Conservation (phyloP, 2,329 filamentous ascomycete genomes). For the Pseudogymnoascus sp. region DNA sequence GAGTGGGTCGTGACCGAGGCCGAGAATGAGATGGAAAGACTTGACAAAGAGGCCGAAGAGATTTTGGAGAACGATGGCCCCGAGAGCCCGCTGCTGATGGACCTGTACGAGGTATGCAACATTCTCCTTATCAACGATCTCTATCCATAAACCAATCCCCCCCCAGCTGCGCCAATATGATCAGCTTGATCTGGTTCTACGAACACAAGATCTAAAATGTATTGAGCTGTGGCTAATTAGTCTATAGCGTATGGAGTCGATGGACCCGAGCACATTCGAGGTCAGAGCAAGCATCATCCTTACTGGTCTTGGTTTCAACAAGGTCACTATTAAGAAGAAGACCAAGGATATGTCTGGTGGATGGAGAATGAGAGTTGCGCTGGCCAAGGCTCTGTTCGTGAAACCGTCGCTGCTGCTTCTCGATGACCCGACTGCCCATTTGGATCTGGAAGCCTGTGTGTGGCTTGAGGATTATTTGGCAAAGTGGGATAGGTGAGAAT, state of each 20-base stretch:
- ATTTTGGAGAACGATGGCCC: conserved; percentile 88
- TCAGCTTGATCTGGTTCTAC: conserved; percentile 21
- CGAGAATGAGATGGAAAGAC: conserved; percentile 80
- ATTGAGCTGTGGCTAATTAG: conserved; percentile 16
- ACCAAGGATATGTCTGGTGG: conserved; percentile 99
- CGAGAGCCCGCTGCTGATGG: conserved; percentile 81
- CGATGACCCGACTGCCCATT: conserved; percentile 96
- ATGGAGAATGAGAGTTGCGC: conserved; percentile 98
- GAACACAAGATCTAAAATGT: neutral
- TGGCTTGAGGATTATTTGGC: conserved; percentile 99
- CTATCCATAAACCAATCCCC: neutral
- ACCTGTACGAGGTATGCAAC: conserved; percentile 80
- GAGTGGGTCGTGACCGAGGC: conserved; percentile 97
- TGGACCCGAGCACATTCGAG: conserved; percentile 96
- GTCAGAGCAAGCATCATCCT: conserved; percentile 94
- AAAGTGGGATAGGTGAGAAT: conserved; percentile 69
- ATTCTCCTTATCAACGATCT: neutral
- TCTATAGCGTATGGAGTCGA: conserved; percentile 87
- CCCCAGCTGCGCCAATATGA: neutral
- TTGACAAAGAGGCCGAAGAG: conserved; percentile 83
- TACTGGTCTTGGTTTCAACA: conserved; percentile 99
- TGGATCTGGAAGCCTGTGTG: conserved; percentile 98
- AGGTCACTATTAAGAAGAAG: conserved; percentile 95
- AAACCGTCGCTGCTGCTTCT: conserved; percentile 93
- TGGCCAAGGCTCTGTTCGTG: conserved; percentile 96